A percentile compares a stretch with the other conserved stretches of the same genome.
These are phyloP conservation scores for Mycena belliarum DNA, from an alignment of 768 basidiomycete genomes.

Conservation along the genomic window DNA sequence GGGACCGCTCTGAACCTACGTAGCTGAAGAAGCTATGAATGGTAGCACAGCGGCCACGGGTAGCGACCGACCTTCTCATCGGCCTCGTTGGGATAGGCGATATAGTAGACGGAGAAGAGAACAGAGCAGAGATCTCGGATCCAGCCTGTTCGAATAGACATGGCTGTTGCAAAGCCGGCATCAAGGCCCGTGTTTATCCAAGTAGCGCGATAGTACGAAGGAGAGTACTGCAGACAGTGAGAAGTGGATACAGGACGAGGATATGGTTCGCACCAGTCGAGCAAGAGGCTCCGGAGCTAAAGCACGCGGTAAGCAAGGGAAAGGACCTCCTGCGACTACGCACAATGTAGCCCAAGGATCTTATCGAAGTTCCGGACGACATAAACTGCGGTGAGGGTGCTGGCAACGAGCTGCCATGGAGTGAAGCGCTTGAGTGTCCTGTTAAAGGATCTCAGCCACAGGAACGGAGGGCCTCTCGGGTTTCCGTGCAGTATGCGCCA, in stretches of 20 bases:
- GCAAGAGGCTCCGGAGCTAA: slow-evolving; percentile 93
- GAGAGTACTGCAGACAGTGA: slow-evolving; percentile 64
- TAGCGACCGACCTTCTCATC: slow-evolving; percentile 84
- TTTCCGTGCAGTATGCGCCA: slow-evolving; percentile 74
- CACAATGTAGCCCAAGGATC: slow-evolving; percentile 80
- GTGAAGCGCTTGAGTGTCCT: slow-evolving; percentile 72
- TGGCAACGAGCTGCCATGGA: slow-evolving; percentile 94
- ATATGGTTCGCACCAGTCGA: slow-evolving; percentile 47
- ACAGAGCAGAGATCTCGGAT: slow-evolving; percentile 84
- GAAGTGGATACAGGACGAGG: background rate
- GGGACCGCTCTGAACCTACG: slow-evolving; percentile 90
- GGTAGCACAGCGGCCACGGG: background rate
- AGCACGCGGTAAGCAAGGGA: slow-evolving; percentile 8
- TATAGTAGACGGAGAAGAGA: slow-evolving; percentile 87
- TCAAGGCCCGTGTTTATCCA: background rate
- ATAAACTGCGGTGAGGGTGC: slow-evolving; percentile 83
- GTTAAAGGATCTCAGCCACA: slow-evolving; percentile 64
- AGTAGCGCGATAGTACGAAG: slow-evolving; percentile 76
- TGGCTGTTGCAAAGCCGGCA: slow-evolving; percentile 88
- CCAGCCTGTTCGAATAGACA: slow-evolving; percentile 91
- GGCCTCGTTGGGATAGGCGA: slow-evolving; percentile 81
- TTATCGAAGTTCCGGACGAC: slow-evolving; percentile 83
- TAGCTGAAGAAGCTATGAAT: slow-evolving; percentile 50
- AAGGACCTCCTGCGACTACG: slow-evolving; percentile 28
- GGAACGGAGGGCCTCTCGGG: slow-evolving; percentile 61